These are phyloP conservation scores for Hansenula lynferdii DNA, from an alignment of 1,139 yeast species.

Conservation along the genomic window DNA sequence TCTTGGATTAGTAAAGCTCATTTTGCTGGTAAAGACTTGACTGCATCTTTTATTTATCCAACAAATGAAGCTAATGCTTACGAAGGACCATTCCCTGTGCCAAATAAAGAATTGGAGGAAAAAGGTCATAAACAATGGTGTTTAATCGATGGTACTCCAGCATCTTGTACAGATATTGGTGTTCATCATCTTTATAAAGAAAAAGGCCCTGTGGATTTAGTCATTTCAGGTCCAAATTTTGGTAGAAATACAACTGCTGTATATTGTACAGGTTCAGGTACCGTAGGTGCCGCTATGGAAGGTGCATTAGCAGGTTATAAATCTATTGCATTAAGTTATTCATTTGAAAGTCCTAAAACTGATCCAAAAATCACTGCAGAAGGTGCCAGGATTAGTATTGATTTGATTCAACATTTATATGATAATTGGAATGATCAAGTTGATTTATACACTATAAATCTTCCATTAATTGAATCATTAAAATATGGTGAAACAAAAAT, in stretches of 20 bases:
- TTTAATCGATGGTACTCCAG: constrained; percentile 88
- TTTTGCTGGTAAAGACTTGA: constrained; percentile 76
- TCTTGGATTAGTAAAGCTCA: constrained; percentile 99
- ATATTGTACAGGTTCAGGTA: constrained; percentile 90
- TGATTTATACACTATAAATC: constrained; percentile 78
- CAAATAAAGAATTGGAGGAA: constrained; percentile 33
- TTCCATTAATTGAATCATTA: constrained; percentile 61
- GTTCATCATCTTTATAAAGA: constrained; percentile 60
- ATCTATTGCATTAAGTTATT: constrained; percentile 80
- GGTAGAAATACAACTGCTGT: constrained; percentile 92
- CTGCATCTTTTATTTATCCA: constrained; percentile 61
- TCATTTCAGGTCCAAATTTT: constrained; percentile 90
- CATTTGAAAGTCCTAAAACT: constrained; percentile 55
- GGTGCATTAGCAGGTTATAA: constrained; percentile 75
- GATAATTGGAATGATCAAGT: constrained; percentile 50
- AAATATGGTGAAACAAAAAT: constrained; percentile 51
- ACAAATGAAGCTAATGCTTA: constrained; percentile 44
- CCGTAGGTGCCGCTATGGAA: constrained; percentile 97
- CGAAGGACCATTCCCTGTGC: constrained; percentile 64
- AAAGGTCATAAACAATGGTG: constrained; percentile 72
- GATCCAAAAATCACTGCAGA: constrained; percentile 48
- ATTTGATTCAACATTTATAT: constrained; percentile 54
- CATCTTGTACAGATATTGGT: constrained; percentile 92
- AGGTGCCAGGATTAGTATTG: constrained; percentile 67
- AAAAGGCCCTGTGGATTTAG: constrained; percentile 70